phyloP scores from a whole-genome alignment of 768 basidiomycete genomes.

The Suillus fuscotomentosus region DNA sequence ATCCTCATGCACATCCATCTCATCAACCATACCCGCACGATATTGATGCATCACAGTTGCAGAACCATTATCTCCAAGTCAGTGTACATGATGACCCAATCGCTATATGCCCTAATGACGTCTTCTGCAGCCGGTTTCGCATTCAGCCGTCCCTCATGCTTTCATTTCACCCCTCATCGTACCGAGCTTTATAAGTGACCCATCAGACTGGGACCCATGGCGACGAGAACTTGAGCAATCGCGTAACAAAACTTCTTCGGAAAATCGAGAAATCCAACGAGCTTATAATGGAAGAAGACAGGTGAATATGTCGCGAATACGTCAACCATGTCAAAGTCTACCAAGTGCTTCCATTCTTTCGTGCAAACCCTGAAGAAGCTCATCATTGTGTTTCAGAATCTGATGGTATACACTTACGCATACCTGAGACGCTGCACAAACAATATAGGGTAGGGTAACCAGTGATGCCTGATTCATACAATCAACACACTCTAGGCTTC shows the following conservation, averaged over 20 bases:
- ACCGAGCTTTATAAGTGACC: background rate
- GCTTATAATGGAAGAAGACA: background rate
- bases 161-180: background rate
- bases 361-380: background rate
- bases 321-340: slow-evolving; percentile 16
- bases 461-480: background rate
- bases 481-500: background rate
- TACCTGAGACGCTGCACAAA: slow-evolving; percentile 19
- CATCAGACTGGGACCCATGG: background rate
- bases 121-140: background rate
- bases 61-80: background rate
- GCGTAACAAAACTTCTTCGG: background rate
- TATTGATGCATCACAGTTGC: background rate
- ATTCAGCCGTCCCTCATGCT: background rate
- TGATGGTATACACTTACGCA: slow-evolving; percentile 23
- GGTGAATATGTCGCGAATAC: slow-evolving; percentile 8
- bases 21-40: background rate
- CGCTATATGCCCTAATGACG: background rate
- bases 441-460: slow-evolving; percentile 8
- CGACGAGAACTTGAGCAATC: background rate
- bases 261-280: slow-evolving; percentile 3
- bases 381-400: slow-evolving; percentile 11
- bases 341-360: slow-evolving; percentile 14
- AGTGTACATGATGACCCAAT: background rate
- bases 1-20: background rate